These are phyloP conservation scores for Lepidium africanum DNA, from an alignment of 345 rosid genomes.

Conservation along the genomic window DNA sequence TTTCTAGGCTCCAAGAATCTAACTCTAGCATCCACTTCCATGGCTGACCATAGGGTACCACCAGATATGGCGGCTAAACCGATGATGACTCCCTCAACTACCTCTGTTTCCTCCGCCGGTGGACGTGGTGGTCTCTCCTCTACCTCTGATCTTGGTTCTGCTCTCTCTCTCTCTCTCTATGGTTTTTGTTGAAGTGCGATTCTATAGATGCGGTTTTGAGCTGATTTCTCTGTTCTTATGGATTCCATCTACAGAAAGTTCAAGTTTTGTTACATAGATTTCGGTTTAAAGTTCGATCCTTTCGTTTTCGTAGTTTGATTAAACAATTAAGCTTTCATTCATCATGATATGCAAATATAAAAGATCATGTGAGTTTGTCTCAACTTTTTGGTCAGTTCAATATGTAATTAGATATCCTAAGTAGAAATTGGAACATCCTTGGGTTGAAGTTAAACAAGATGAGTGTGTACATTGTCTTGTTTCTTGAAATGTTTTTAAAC, in stretches of 20 bases:
- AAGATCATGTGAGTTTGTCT: conserved; percentile 12
- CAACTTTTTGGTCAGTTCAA: background rate
- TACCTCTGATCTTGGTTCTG: conserved; percentile 79
- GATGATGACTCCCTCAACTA: conserved; percentile 39
- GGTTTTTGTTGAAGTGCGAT: background rate
- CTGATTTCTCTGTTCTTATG: conserved; percentile 5
- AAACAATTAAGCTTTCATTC: background rate
- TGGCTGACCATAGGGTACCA: conserved; percentile 30
- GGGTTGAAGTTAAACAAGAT: background rate
- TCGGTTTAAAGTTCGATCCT: conserved; percentile 6
- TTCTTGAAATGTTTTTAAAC: background rate
- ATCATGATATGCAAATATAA: background rate
- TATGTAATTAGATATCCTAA: background rate
- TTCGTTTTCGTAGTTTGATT: background rate
- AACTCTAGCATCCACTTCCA: conserved; percentile 33
- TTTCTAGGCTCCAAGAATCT: conserved; percentile 66
- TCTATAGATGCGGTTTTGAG: background rate
- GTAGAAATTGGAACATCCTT: conserved; percentile 10
- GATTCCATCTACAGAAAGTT: conserved; percentile 13
- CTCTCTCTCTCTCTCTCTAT: conserved; percentile 28
- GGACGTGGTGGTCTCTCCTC: conserved; percentile 62
- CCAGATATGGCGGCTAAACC: conserved; percentile 20
- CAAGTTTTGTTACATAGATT: background rate
- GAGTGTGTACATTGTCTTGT: background rate
- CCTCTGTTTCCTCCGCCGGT: conserved; percentile 51